phyloP scores from a whole-genome alignment of 2,329 filamentous ascomycete species.

The Pezicula carpinea region DNA sequence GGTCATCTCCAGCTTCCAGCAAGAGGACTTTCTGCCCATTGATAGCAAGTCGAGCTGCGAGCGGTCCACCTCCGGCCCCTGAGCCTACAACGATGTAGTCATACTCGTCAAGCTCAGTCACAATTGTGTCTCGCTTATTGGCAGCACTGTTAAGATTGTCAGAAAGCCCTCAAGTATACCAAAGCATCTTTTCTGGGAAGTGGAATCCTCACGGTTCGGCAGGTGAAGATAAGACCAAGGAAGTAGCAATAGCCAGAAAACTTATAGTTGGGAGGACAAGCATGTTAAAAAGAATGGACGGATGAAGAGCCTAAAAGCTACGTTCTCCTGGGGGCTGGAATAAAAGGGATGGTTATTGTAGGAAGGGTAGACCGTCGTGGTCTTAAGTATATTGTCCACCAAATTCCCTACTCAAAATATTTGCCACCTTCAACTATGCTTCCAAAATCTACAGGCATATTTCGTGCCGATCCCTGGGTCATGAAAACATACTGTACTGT shows the following conservation, averaged over 20 bases:
- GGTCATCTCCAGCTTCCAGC: slow-evolving; percentile 49
- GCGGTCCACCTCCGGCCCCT: slow-evolving; percentile 45
- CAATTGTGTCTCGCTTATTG: not conserved
- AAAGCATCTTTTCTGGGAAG: too few species aligned
- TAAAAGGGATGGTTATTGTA: too few species aligned
- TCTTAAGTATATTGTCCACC: too few species aligned
- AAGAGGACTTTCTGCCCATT: slow-evolving; percentile 47
- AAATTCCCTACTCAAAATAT: too few species aligned
- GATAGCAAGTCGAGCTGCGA: slow-evolving; percentile 45
- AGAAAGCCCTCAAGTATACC: not conserved
- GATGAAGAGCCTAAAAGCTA: not conserved
- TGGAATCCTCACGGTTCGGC: not conserved
- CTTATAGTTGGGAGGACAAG: slow-evolving; percentile 4
- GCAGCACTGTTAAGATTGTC: not conserved
- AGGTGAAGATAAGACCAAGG: slow-evolving; percentile 1
- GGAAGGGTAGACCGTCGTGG: too few species aligned
- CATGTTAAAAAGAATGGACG: slow-evolving; percentile 1
- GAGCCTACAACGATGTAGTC: slow-evolving; percentile 53
- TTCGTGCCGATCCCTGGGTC: too few species aligned
- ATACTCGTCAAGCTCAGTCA: slow-evolving; percentile 27
- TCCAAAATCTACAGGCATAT: too few species aligned
- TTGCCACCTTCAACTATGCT: too few species aligned
- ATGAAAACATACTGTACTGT: too few species aligned
- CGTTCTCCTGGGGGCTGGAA: too few species aligned
- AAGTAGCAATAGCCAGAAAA: slow-evolving; percentile 5